A percentile compares a stretch with the other conserved stretches of the same genome.
phyloP scores from a whole-genome alignment of 1,139 yeast species.

The Schizosaccharomyces versatilis region DNA sequence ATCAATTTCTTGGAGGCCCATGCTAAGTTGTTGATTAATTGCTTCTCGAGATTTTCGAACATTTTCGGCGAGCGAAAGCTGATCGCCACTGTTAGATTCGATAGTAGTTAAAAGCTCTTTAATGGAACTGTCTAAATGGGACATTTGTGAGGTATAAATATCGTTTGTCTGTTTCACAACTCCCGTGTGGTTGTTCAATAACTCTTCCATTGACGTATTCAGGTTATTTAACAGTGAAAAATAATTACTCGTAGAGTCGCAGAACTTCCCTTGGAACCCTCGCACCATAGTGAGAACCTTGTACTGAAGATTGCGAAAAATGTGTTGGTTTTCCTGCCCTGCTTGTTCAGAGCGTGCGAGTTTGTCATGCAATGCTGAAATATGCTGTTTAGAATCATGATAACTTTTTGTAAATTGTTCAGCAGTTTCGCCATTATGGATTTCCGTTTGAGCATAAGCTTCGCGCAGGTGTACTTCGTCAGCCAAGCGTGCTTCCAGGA shows the following conservation, averaged over 20 bases:
- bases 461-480: constrained; percentile 16
- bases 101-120: background rate
- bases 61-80: background rate
- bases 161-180: background rate
- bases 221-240: background rate
- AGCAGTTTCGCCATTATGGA: constrained; percentile 17
- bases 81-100: background rate
- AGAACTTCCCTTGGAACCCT: constrained; percentile 11
- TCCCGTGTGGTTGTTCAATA: background rate
- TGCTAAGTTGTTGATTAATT: background rate
- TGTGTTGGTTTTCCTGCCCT: constrained; percentile 12
- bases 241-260: constrained; percentile 3
- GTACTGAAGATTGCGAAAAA: constrained; percentile 11
- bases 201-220: background rate
- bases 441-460: constrained; percentile 19
- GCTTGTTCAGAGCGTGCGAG: constrained; percentile 13
- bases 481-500: constrained; percentile 11
- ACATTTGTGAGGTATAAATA: background rate
- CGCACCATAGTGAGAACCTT: constrained; percentile 8
- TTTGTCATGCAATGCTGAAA: constrained; percentile 15
- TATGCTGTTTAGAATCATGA: constrained; percentile 16
- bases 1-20: background rate
- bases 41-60: background rate
- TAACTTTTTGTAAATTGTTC: constrained; percentile 16
- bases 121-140: background rate